Evolutionary conservation across 495 filamentous ascomycete species (phyloP).

Genomic region (Talaromyces ruber): DNA sequence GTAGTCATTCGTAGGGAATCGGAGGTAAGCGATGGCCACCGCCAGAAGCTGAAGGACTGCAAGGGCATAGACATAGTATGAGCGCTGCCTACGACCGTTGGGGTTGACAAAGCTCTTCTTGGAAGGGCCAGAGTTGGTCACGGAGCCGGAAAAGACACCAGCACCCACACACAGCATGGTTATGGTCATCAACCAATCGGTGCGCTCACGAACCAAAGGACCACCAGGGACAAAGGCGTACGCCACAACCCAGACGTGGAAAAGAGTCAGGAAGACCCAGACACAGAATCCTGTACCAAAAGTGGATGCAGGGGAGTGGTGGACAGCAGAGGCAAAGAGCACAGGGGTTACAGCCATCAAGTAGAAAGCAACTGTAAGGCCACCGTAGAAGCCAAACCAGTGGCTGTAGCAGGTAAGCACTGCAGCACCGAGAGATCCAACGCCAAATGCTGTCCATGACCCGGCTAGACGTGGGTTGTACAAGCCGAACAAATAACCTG

Average conservation of each 20-base stretch:
- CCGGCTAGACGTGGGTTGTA: slow-evolving; percentile 59
- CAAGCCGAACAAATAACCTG: slow-evolving; percentile 70
- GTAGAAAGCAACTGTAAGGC: slow-evolving; percentile 64
- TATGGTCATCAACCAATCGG: slow-evolving; percentile 84
- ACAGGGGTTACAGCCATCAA: slow-evolving; percentile 71
- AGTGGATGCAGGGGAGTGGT: slow-evolving; percentile 61
- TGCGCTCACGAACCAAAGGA: slow-evolving; percentile 85
- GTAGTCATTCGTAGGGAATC: slow-evolving; percentile 91
- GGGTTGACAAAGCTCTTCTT: slow-evolving; percentile 44
- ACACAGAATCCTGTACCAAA: slow-evolving; percentile 84
- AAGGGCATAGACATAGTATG: slow-evolving; percentile 70
- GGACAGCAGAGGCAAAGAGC: slow-evolving; percentile 66
- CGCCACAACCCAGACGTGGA: slow-evolving; percentile 97
- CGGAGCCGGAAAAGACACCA: slow-evolving; percentile 71
- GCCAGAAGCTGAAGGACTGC: slow-evolving; percentile 69
- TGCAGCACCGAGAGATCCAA: slow-evolving; percentile 71
- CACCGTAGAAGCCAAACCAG: slow-evolving; percentile 91
- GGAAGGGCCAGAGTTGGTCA: slow-evolving; percentile 36
- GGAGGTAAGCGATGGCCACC: slow-evolving; percentile 74
- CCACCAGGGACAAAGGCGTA: slow-evolving; percentile 99
- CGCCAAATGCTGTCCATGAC: slow-evolving; percentile 73
- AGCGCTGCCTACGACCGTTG: slow-evolving; percentile 44
- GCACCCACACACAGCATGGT: slow-evolving; percentile 79
- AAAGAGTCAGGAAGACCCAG: slow-evolving; percentile 86
- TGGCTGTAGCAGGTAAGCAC: slow-evolving; percentile 69